These are phyloP conservation scores for Sphagnum fallax DNA, from an alignment of 228 moss, liverwort and hornwort species.

Conservation along the genomic window DNA sequence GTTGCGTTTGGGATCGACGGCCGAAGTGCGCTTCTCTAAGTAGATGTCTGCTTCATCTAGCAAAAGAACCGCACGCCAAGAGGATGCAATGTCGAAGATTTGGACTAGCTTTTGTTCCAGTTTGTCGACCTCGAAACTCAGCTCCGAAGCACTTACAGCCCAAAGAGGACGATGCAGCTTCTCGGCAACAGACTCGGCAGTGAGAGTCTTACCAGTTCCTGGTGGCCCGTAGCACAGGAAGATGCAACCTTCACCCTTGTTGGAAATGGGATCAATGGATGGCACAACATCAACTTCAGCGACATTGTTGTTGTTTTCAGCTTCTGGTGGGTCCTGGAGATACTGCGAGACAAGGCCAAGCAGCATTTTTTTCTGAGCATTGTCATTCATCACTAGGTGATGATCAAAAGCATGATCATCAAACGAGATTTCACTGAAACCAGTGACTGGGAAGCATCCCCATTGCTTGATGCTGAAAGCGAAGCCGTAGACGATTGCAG, in stretches of 20 bases:
- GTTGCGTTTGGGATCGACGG: slow-evolving; percentile 14
- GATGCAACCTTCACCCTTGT: slow-evolving; percentile 34
- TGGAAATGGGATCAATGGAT: slow-evolving; percentile 18
- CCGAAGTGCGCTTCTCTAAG: slow-evolving; percentile 20
- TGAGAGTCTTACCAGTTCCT: slow-evolving; percentile 40
- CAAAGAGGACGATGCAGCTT: slow-evolving; percentile 29
- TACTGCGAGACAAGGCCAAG: slow-evolving; percentile 30
- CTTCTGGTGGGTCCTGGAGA: neutral
- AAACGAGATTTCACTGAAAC: slow-evolving; percentile 25
- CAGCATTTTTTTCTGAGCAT: slow-evolving; percentile 20
- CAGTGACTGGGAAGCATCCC: slow-evolving; percentile 30
- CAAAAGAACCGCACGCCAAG: slow-evolving; percentile 40
- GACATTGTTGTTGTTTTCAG: slow-evolving; percentile 10
- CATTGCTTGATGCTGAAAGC: slow-evolving; percentile 41
- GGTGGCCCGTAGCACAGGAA: slow-evolving; percentile 35
- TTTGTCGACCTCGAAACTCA: neutral
- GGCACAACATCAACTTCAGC: neutral
- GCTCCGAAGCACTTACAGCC: slow-evolving; percentile 10
- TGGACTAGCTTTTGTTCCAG: slow-evolving; percentile 19
- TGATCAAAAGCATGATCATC: slow-evolving; percentile 8
- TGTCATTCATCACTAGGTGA: slow-evolving; percentile 28
- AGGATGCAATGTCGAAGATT: slow-evolving; percentile 22
- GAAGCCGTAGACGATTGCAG: slow-evolving; percentile 37
- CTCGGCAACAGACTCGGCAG: slow-evolving; percentile 43
- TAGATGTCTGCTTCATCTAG: slow-evolving; percentile 31